phyloP scores from a whole-genome alignment of 306 rosid species.

The Rubus parviflorus region DNA sequence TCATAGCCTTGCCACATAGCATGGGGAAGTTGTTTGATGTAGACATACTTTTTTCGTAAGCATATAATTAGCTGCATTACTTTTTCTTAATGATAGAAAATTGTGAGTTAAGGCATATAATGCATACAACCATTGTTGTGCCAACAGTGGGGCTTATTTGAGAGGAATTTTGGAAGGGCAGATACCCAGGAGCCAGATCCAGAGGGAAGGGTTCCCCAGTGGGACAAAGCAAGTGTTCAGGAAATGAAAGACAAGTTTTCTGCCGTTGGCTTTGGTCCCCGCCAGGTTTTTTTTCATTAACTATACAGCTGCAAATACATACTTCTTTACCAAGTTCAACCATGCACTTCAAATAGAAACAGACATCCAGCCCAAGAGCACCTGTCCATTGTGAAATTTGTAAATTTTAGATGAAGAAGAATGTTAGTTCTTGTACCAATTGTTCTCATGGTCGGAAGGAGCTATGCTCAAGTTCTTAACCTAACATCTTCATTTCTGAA shows the following conservation, averaged over 20 bases:
- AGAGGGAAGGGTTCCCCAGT: constrained; percentile 83
- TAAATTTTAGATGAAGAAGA: neutral
- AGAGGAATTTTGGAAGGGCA: constrained; percentile 74
- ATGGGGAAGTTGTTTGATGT: neutral
- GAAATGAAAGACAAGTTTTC: constrained; percentile 88
- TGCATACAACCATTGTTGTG: constrained; percentile 28
- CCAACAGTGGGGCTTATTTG: constrained; percentile 87
- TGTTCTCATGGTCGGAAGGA: neutral
- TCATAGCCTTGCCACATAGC: neutral
- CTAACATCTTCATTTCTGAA: neutral
- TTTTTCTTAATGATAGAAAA: neutral
- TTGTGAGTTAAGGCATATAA: constrained; percentile 2
- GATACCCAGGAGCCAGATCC: constrained; percentile 93
- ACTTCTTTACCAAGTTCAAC: neutral
- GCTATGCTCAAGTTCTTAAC: neutral
- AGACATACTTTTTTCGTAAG: neutral
- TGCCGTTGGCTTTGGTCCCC: constrained; percentile 92
- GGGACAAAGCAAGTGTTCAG: constrained; percentile 82
- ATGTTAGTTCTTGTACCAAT: neutral
- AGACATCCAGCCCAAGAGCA: neutral
- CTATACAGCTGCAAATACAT: constrained; percentile 18
- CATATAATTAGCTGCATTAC: neutral
- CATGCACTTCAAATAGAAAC: neutral
- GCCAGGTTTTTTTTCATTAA: constrained; percentile 55
- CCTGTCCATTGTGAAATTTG: neutral